A percentile compares a stretch with the other conserved stretches of the same genome.
phyloP scores from a whole-genome alignment of 345 rosid genomes.

The Eucalyptus decipiens region DNA sequence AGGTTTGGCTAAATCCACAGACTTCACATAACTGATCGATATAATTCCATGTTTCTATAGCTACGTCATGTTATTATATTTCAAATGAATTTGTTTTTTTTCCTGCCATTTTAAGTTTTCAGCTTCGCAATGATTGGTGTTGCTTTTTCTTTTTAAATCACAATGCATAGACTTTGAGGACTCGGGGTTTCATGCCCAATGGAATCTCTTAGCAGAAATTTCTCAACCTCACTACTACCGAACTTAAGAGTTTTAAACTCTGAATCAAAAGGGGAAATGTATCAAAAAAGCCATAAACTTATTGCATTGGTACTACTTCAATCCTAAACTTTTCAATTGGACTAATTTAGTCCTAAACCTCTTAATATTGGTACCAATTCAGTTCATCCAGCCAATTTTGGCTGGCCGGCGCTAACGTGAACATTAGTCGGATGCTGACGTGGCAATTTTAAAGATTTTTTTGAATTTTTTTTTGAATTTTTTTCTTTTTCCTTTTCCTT shows the following conservation, averaged over 20 bases:
- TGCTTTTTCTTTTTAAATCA: background rate
- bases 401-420: too few species aligned
- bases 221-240: background rate
- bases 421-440: fast-evolving
- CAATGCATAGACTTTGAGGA: too few species aligned
- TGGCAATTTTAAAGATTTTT: too few species aligned
- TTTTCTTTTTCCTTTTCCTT: too few species aligned
- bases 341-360: too few species aligned
- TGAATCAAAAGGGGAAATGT: background rate
- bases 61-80: background rate
- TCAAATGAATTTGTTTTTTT: background rate
- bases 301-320: too few species aligned
- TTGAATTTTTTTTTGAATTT: too few species aligned
- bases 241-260: background rate
- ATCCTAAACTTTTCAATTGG: too few species aligned
- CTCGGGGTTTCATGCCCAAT: background rate
- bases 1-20: background rate
- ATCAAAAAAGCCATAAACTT: too few species aligned
- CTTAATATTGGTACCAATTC: too few species aligned
- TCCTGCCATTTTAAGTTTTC: background rate
- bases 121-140: background rate
- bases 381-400: too few species aligned
- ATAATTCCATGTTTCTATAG: background rate
- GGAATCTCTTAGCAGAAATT: background rate
- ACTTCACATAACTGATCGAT: background rate